phyloP scores from a whole-genome alignment of 2,329 filamentous ascomycete species.

The Aureobasidium sp. region DNA sequence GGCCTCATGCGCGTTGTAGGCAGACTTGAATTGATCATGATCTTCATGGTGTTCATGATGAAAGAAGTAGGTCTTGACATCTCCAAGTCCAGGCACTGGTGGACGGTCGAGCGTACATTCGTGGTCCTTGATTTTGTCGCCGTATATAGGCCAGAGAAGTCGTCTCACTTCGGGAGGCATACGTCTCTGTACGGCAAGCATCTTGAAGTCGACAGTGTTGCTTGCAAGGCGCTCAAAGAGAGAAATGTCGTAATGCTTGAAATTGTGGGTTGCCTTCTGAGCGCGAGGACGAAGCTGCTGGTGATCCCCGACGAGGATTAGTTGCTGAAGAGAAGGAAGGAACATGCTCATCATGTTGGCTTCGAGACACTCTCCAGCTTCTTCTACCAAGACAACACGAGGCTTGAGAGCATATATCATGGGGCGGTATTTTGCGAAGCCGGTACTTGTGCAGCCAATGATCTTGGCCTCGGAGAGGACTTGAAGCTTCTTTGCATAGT shows the following conservation, averaged over 20 bases:
- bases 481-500: constrained; percentile 53
- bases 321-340: constrained; percentile 55
- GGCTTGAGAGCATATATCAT: constrained; percentile 61
- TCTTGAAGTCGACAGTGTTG: constrained; percentile 56
- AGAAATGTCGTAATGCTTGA: constrained; percentile 64
- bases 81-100: constrained; percentile 56
- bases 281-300: constrained; percentile 69
- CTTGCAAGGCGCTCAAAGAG: constrained; percentile 74
- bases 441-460: constrained; percentile 69
- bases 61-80: constrained; percentile 54
- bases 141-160: constrained; percentile 56
- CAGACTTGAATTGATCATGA: constrained; percentile 57
- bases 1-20: constrained; percentile 64
- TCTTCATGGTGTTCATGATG: constrained; percentile 59
- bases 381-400: constrained; percentile 65
- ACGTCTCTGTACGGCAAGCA: constrained; percentile 61
- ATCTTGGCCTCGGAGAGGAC: constrained; percentile 55
- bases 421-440: constrained; percentile 70
- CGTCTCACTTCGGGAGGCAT: constrained; percentile 64
- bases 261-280: constrained; percentile 52
- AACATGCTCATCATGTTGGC: constrained; percentile 55
- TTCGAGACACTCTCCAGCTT: constrained; percentile 71
- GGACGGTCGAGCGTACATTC: constrained; percentile 38
- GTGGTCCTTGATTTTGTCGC: constrained; percentile 51
- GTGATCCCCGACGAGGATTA: constrained; percentile 71